Percentiles rank a stretch among this genome's conserved stretches.
phyloP scores from a whole-genome alignment of 257 asterid genomes.

The Solanum sitiens region DNA sequence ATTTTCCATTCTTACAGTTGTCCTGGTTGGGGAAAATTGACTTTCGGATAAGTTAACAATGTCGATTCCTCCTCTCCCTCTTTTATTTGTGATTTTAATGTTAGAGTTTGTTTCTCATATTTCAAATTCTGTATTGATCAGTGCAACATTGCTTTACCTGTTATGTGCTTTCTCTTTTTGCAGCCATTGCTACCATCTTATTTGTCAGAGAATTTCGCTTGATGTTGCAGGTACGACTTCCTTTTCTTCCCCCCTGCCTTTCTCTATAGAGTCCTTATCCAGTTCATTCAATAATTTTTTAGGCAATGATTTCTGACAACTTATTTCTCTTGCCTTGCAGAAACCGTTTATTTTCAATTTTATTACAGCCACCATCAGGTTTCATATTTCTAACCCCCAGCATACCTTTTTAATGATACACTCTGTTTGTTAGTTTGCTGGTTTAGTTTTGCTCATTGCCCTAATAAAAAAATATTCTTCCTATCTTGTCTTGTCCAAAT shows the following conservation, averaged over 20 bases:
- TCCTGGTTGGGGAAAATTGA: background rate
- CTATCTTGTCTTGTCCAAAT: background rate
- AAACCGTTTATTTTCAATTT: constrained; percentile 39
- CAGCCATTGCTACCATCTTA: constrained; percentile 77
- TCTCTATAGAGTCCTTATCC: background rate
- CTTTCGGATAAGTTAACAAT: background rate
- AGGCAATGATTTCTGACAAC: background rate
- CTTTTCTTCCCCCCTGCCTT: background rate
- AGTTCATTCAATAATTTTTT: background rate
- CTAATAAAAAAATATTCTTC: background rate
- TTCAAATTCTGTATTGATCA: background rate
- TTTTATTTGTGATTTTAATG: background rate
- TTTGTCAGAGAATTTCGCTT: constrained; percentile 58
- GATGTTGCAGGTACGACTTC: constrained; percentile 41
- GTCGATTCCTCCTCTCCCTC: background rate
- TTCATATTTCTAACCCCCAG: background rate
- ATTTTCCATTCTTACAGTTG: background rate
- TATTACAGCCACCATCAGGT: constrained; percentile 61
- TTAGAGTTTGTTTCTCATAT: background rate
- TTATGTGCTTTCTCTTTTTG: constrained; percentile 9
- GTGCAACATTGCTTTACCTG: background rate
- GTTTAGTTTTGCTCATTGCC: background rate
- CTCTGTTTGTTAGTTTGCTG: background rate
- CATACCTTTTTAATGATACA: background rate
- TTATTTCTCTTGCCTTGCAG: constrained; percentile 42